phyloP scores from a whole-genome alignment of 805 yeast genomes.

The Ogataea minuta region DNA sequence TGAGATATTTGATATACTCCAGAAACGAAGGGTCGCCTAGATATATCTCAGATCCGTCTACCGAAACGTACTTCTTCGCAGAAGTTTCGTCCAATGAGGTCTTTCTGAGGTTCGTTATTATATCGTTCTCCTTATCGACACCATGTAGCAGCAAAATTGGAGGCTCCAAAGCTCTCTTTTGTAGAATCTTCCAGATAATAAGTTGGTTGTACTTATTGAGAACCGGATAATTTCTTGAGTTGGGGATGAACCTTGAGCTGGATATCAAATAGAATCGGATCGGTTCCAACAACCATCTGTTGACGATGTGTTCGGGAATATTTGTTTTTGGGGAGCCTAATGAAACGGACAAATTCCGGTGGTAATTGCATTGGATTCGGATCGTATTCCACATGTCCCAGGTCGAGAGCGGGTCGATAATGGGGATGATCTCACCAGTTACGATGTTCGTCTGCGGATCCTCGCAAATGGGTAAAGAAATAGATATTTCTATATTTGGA shows the following conservation, averaged over 20 bases:
- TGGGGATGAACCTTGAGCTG: slow-evolving; percentile 53
- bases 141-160: slow-evolving; percentile 54
- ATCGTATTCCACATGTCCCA: slow-evolving; percentile 79
- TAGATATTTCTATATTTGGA: slow-evolving; percentile 41
- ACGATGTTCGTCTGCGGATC: slow-evolving; percentile 31
- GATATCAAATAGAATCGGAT: slow-evolving; percentile 56
- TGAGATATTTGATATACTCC: slow-evolving; percentile 30
- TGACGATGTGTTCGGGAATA: slow-evolving; percentile 48
- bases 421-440: slow-evolving; percentile 26
- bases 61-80: slow-evolving; percentile 20
- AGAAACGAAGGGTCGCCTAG: slow-evolving; percentile 30
- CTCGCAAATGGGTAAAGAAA: slow-evolving; percentile 50
- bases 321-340: slow-evolving; percentile 66
- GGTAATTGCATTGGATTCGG: slow-evolving; percentile 52
- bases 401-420: slow-evolving; percentile 50
- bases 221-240: slow-evolving; percentile 64
- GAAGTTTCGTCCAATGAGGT: slow-evolving; percentile 5
- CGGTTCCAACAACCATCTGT: slow-evolving; percentile 71
- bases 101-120: slow-evolving; percentile 12
- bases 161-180: slow-evolving; percentile 39
- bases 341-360: slow-evolving; percentile 61
- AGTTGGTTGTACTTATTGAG: slow-evolving; percentile 56
- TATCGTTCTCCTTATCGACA: slow-evolving; percentile 39
- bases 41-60: slow-evolving; percentile 22
- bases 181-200: slow-evolving; percentile 43